Percentiles rank a stretch among this genome's conserved stretches.
Evolutionary conservation across 2,329 filamentous ascomycete species (phyloP).

Genomic region (Neobulgaria alba): DNA sequence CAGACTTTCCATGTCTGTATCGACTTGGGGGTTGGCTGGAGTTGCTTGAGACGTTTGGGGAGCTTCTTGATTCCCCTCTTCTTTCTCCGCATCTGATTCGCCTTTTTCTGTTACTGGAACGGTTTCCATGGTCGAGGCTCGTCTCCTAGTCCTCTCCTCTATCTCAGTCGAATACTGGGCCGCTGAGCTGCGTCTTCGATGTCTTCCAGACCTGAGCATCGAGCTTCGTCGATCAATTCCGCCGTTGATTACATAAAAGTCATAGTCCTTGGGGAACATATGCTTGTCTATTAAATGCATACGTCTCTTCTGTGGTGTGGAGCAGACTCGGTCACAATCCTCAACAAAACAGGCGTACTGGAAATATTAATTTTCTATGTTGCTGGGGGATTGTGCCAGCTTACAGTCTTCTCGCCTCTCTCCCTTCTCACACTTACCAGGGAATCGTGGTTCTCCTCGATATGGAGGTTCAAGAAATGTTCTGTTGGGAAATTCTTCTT

Average conservation of each 20-base stretch:
- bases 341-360: slow-evolving; percentile 87
- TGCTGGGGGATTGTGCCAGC: slow-evolving; percentile 24
- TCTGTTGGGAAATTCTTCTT: slow-evolving; percentile 79
- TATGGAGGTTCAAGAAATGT: slow-evolving; percentile 73
- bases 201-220: slow-evolving; percentile 56
- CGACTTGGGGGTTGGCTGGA: slow-evolving; percentile 12
- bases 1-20: slow-evolving; percentile 48
- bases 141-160: slow-evolving; percentile 17
- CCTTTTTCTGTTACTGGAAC: slow-evolving; percentile 1
- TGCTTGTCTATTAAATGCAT: slow-evolving; percentile 94
- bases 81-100: slow-evolving; percentile 1
- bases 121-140: slow-evolving; percentile 13
- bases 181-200: slow-evolving; percentile 41
- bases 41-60: slow-evolving; percentile 16
- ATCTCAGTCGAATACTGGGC: slow-evolving; percentile 19
- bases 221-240: slow-evolving; percentile 83
- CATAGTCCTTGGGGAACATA: slow-evolving; percentile 79
- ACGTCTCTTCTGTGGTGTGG: slow-evolving; percentile 72
- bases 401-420: slow-evolving; percentile 77
- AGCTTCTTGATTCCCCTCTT: slow-evolving; percentile 19
- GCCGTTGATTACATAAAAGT: slow-evolving; percentile 77
- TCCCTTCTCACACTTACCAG: slow-evolving; percentile 64
- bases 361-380: slow-evolving; percentile 2
- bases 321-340: slow-evolving; percentile 76
- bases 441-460: slow-evolving; percentile 85